phyloP scores from a whole-genome alignment of 371 early-diverging fungal genomes.

The Rhizomucor pusillus region DNA sequence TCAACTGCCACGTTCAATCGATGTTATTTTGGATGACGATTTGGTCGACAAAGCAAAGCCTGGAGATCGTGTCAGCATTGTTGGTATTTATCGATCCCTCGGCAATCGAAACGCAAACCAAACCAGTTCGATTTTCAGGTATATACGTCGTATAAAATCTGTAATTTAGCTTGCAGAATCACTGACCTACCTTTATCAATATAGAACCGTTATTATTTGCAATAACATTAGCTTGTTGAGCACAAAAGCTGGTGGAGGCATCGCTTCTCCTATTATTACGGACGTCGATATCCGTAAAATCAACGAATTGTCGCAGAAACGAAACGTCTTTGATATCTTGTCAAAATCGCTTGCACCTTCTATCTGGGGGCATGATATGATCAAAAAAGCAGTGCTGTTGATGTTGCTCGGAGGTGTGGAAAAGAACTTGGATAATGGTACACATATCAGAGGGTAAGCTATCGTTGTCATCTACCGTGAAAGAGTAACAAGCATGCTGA shows the following conservation, averaged over 20 bases:
- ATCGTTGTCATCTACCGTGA: not conserved
- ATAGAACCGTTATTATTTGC: conserved; percentile 88
- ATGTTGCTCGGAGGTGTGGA: conserved; percentile 96
- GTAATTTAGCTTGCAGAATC: not conserved
- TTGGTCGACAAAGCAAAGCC: conserved; percentile 97
- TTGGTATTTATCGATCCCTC: conserved; percentile 93
- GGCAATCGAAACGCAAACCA: conserved; percentile 75
- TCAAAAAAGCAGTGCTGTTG: conserved; percentile 96
- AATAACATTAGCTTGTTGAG: conserved; percentile 86
- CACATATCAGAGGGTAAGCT: conserved; percentile 88
- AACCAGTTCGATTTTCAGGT: conserved; percentile 86
- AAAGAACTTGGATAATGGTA: conserved; percentile 92
- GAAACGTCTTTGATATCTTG: conserved; percentile 81
- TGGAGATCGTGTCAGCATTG: conserved; percentile 96
- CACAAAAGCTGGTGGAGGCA: conserved; percentile 69
- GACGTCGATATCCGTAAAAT: conserved; percentile 87
- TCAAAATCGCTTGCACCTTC: conserved; percentile 93
- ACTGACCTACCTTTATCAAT: not conserved
- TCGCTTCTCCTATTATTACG: conserved; percentile 61
- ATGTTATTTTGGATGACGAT: conserved; percentile 97
- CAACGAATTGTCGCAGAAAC: conserved; percentile 67
- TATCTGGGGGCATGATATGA: conserved; percentile 95
- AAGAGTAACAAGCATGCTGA: too few species aligned
- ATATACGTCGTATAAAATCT: conserved; percentile 2
- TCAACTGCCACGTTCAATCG: conserved; percentile 95